These are phyloP conservation scores for Starmerella roubikii DNA, from an alignment of 805 yeast species.

Conservation along the genomic window DNA sequence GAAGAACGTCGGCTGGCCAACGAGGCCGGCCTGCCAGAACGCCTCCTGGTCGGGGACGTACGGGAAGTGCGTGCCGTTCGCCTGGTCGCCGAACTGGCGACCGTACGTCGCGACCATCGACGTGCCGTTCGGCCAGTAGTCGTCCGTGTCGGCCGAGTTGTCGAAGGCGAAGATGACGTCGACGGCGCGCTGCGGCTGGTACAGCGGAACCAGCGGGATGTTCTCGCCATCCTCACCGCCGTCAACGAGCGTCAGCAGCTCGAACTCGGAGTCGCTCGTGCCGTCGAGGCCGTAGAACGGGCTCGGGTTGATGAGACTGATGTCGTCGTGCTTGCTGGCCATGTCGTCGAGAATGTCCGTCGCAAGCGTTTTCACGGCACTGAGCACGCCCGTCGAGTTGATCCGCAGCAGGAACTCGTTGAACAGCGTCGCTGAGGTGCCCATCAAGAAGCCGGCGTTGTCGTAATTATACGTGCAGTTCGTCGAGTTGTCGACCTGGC, in stretches of 20 bases:
- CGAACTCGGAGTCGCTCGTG: slow-evolving; percentile 20
- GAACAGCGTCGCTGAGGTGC: slow-evolving; percentile 40
- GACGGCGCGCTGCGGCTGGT: slow-evolving; percentile 45
- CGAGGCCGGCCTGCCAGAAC: slow-evolving; percentile 36
- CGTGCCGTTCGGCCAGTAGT: slow-evolving; percentile 29
- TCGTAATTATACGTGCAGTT: slow-evolving; percentile 55
- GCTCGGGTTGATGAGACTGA: slow-evolving; percentile 60
- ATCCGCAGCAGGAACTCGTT: slow-evolving; percentile 35
- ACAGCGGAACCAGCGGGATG: slow-evolving; percentile 51
- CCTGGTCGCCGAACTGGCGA: slow-evolving; percentile 22
- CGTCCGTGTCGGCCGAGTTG: slow-evolving; percentile 26
- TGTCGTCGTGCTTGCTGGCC: slow-evolving; percentile 31
- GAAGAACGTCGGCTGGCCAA: slow-evolving; percentile 52
- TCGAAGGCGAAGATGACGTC: slow-evolving; percentile 49
- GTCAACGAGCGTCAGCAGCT: slow-evolving; percentile 45
- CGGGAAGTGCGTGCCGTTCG: slow-evolving; percentile 20
- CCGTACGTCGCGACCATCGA: slow-evolving; percentile 22
- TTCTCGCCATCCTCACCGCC: slow-evolving; percentile 74
- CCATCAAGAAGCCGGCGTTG: slow-evolving; percentile 59
- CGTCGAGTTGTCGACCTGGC: slow-evolving; percentile 33
- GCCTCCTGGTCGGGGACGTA: slow-evolving; percentile 29
- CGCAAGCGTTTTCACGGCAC: slow-evolving; percentile 35
- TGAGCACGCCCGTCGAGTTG: slow-evolving; percentile 38
- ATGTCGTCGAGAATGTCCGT: slow-evolving; percentile 31
- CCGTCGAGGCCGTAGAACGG: slow-evolving; percentile 37